phyloP scores from a whole-genome alignment of 257 asterid genomes.

The Petunia axillaris region DNA sequence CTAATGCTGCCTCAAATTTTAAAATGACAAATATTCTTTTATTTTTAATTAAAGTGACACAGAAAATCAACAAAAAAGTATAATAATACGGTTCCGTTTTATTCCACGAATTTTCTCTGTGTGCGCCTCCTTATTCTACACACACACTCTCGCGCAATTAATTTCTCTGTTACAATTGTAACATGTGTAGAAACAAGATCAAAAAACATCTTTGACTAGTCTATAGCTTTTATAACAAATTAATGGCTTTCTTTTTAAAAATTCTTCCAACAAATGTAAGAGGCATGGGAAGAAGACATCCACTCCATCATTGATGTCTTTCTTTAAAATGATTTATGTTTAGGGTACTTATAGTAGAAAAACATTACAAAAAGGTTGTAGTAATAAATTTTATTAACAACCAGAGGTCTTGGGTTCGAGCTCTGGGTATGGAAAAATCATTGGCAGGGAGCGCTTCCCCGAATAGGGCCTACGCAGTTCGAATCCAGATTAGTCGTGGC shows the following conservation, averaged over 20 bases:
- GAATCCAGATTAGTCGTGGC: too few species aligned
- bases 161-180: too few species aligned
- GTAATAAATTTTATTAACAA: too few species aligned
- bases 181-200: background rate
- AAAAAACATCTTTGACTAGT: background rate
- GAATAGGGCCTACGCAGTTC: too few species aligned
- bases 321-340: background rate
- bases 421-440: too few species aligned
- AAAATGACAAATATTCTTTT: too few species aligned
- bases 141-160: background rate
- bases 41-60: too few species aligned
- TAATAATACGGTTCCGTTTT: too few species aligned
- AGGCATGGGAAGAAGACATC: conserved; percentile 1
- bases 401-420: too few species aligned
- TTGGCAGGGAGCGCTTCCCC: too few species aligned
- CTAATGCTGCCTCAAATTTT: too few species aligned
- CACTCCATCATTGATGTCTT: background rate
- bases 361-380: background rate
- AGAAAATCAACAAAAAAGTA: too few species aligned
- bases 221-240: background rate
- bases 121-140: background rate
- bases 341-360: background rate
- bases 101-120: background rate
- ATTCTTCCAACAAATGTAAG: background rate
- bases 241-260: background rate